Base-by-base conservation (phyloP, 768 basidiomycete species). In the Cytidiella melzeri region DNA sequence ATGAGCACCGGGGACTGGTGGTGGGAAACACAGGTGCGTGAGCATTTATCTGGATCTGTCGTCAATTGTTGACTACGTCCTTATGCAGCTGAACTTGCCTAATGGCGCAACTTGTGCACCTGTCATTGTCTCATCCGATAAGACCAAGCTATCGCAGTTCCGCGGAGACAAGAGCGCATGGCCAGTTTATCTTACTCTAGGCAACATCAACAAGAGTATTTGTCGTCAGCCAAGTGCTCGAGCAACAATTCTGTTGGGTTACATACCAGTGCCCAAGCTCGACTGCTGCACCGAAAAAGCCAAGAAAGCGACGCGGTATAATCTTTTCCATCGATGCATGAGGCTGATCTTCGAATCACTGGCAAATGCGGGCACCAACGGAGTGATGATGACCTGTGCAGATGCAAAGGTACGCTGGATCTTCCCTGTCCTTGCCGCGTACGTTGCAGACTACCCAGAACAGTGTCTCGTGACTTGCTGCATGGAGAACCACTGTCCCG, bases 1-100 rank as follows among this genome's bases (percentile, higher is more conserved):
- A 57, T 57, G 55, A 24, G 44, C 9, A 55, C 55, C 1, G 59
- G 36, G 4, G 51, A 61, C 4, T 60, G 59, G 59, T 62, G 61
- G 59, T 59, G 57, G 59, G 25, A 51, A 5, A 45, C 45, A 5
- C 63, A 64, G 55, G 63, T 60, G 18, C 15, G 52, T 11, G 12
- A 27, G 13, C 21, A 10, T 36, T n/a, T n/a, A n/a, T n/a, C n/a
- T n/a, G n/a, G n/a, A 10, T 7, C 36, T 18, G 18, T 37, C 18
- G 18, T 37, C 11, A 11, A 18, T 37, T 37, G 11, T 37, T 37
- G 36, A 18, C 11, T 11, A 11, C 18, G 36, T 37, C 18, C 11
- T 11, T 37, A 18, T 37, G 18, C 36, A 37, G 36, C 11, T 37
- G 36, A 37, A 37, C 12, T 26, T 28, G 38, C 58, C 59, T 2